Evolutionary conservation across 2,329 filamentous ascomycete species (phyloP), one percentile per base, ranked within the genome.

Genomic region (Phaeosphaeria sp.): DNA sequence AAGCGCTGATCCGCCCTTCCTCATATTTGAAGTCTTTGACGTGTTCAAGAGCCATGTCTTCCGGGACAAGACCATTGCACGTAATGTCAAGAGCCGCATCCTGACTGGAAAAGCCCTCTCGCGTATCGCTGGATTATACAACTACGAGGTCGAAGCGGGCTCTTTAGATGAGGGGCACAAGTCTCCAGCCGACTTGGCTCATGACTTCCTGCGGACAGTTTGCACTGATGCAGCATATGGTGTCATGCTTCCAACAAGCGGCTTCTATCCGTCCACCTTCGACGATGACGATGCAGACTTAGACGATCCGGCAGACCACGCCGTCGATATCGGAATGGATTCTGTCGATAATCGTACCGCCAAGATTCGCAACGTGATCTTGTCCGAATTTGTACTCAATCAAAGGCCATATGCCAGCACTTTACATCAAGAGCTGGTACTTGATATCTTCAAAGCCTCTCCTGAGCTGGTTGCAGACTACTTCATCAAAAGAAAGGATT

Each of bases 401-500:
- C 83, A 99, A 53, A 89, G 91, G 6, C 94, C 95, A 6, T 94
- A 96, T 83, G 89, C 91, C 27, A 93, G 88, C 76, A 83, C 87
- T 33, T 86, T 90, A 59, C 93, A 99, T 72, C 90, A 89, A 66
- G 90, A 97, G 66, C 84, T 99, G 10, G 79, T 97, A 1, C 80
- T 94, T 4, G 84, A 89, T 3, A 92, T 96, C 33, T 96, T 99
- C 72, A 84, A 83, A 60, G 86, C 87, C 7, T 91, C 90, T 0
- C 94, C 96, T 0, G 95, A 98, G 77, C 83, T 98, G 2, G 86
- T 96, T 1, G 90, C 92, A 44, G 89, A 93, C 69, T 99, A 96
- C 75, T 98, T 97, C 72, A 83, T 88, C 44, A 89, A 87, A 72
- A 93, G 92, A 71, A 86, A 89, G 22, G 73, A 72, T 53, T 95